phyloP scores from a whole-genome alignment of 495 filamentous ascomycete species.

The Podospora didyma region DNA sequence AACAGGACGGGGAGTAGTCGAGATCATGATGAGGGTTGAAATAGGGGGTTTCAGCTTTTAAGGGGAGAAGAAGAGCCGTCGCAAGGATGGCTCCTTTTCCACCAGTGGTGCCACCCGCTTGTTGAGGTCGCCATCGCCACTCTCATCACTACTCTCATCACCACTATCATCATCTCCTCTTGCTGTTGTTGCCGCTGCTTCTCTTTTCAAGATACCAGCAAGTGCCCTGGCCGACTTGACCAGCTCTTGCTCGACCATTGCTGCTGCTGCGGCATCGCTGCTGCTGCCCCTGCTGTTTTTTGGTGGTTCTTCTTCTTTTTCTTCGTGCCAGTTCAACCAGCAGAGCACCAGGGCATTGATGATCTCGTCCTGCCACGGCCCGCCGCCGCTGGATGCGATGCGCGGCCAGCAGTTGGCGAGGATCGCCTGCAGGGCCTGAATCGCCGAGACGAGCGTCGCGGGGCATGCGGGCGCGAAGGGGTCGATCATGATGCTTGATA shows the following conservation, averaged over 20 bases:
- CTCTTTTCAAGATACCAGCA: conserved; percentile 25
- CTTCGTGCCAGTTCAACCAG: conserved; percentile 59
- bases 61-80: conserved; percentile 29
- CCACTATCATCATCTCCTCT: conserved; percentile 26
- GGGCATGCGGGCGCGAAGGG: conserved; percentile 63
- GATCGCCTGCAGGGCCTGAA: conserved; percentile 51
- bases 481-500: conserved; percentile 61
- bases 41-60: too few species aligned
- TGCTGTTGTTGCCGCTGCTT: too few species aligned
- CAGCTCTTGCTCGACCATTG: conserved; percentile 43
- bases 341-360: conserved; percentile 59
- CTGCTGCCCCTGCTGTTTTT: neutral
- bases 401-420: conserved; percentile 73
- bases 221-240: conserved; percentile 29
- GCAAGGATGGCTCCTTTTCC: conserved; percentile 38
- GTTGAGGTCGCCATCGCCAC: conserved; percentile 28
- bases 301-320: conserved; percentile 20
- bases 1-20: too few species aligned
- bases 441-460: conserved; percentile 50
- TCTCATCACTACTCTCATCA: too few species aligned
- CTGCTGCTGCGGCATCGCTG: conserved; percentile 16
- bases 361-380: conserved; percentile 64
- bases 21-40: too few species aligned
- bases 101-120: conserved; percentile 30
- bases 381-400: conserved; percentile 41